A percentile compares a stretch with the other conserved stretches of the same genome.
Conservation (phyloP, 331 rosid species). For the Malus hybrid region DNA sequence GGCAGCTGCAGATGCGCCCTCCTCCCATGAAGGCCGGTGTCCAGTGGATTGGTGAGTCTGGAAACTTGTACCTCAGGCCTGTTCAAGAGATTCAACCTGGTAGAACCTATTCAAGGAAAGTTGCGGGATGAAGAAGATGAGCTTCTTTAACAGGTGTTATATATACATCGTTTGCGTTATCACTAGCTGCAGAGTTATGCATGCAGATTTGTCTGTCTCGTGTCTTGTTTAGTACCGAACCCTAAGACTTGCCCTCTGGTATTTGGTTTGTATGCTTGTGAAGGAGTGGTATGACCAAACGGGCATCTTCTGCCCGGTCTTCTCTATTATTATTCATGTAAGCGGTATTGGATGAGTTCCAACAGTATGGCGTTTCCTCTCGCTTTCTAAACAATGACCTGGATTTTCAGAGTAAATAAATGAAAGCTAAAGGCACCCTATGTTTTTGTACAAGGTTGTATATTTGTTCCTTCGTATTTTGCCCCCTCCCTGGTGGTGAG, state of each 20-base stretch:
- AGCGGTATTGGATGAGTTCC: not conserved
- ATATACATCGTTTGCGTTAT: not conserved
- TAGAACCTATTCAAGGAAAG: slow-evolving; percentile 55
- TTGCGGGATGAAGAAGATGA: slow-evolving; percentile 48
- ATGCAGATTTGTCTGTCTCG: not conserved
- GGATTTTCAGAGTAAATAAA: not conserved
- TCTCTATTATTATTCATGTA: not conserved
- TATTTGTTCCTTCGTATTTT: too few species aligned
- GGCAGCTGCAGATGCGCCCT: slow-evolving; percentile 31
- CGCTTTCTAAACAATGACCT: not conserved
- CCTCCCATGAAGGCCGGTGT: slow-evolving; percentile 84
- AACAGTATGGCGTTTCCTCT: not conserved
- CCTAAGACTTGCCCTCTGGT: not conserved
- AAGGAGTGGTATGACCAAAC: not conserved
- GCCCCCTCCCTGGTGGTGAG: too few species aligned
- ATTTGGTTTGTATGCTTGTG: not conserved
- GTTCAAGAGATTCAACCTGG: slow-evolving; percentile 49
- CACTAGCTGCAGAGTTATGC: not conserved
- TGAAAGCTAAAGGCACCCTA: too few species aligned
- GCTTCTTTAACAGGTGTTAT: not conserved
- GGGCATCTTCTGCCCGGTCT: not conserved
- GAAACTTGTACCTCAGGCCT: slow-evolving; percentile 49
- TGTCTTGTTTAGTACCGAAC: not conserved
- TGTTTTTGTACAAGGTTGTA: too few species aligned
- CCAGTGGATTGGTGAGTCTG: slow-evolving; percentile 62